Evolutionary conservation across 352 stramenopile species (phyloP), one percentile per base, ranked within the genome.

Genomic region (Thalassiosira sp.): DNA sequence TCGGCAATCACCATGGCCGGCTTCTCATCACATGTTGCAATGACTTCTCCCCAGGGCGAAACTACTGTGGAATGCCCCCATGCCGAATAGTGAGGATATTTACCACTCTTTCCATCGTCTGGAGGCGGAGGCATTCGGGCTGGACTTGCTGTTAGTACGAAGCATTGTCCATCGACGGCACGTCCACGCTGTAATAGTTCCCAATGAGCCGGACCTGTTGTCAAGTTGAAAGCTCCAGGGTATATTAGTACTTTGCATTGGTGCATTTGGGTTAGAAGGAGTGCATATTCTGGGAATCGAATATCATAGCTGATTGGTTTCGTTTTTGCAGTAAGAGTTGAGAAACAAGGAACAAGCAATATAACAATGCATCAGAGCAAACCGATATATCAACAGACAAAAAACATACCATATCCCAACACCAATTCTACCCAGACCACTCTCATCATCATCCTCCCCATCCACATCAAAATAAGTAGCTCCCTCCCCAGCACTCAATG

Each of bases 31-130:
- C 94, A 97, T 1, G 95, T 99, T 24, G 95, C 95, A 5, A 99
- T 80, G 16, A 99, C 92, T 54, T 98, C 94, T 15, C 97, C 97
- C 97, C 97, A 99, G 0, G 97, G 97, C 25, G 94, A 97, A 16
- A 99, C 90, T 8, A 98, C 90, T 0, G 95, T 97, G 27, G 95
- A 98, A 90, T 99, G 97, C 25, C 97, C 97, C 96, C 97, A 99
- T 1, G 97, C 97, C 74, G 98, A 97, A 88, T 99, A 99, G 45
- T 95, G 94, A 7, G 94, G 93, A 76, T 98, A 92, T 27, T 86
- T 86, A 10, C 43, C 58, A 22, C 51, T 51, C 7, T 25, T 24
- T 3, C 62, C 33, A 8, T 65, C 68, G 13, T 68, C 62, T 1
- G 56, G 59, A 13, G 59, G 57, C n/a, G 49, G 35, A 88, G 92